Base-by-base conservation (phyloP, 2,329 filamentous ascomycete genomes). In the Alternaria angustiovoidea region DNA sequence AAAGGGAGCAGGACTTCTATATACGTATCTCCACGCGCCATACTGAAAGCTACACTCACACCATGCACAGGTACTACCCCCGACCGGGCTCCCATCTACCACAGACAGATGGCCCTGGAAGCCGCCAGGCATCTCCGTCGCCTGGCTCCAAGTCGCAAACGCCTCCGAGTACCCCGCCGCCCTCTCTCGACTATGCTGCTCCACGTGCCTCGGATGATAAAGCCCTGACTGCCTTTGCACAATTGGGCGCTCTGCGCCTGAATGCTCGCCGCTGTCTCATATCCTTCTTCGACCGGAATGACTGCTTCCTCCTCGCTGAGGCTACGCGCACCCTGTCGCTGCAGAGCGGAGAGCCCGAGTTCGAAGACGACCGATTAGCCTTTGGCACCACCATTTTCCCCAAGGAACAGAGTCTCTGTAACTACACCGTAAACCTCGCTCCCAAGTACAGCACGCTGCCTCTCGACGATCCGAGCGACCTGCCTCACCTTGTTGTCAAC, bases 211-310 rank as follows among this genome's bases (percentile, higher is more conserved):
- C 73, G 9, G 71, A 78, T 30, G 78, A 79, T 51, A 72, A 68
- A 52, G 75, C 75, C 38, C 59, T 79, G 61, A 76, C 73, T 9
- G 75, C 77, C 9, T 78, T 79, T 58, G 77, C 77, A 2, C 78
- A 79, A 38, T 55, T 79, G 39, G 78, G 76, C 4, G 76, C 78
- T n/a, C 65, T 79, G 22, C 75, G 76, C 11, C 65, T 79, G 20
- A 74, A 77, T 44, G 69, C 73, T 2, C 72, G 73, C 8, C 67
- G 78, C 38, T 77, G 76, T 48, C 61, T 79, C 26, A 75, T 79
- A 20, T 78, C 76, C 61, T 75, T 79, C 63, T 78, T 79, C 66
- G 78, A 79, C 60, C 67, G 76, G n/a, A 69, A 63, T 38, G 69
- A 76, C 61, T 75, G 75, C 64, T 78, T 74, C 57, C 72, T 78